Evolutionary conservation across 2,329 filamentous ascomycete genomes (phyloP), one percentile per base, ranked within the genome.

Genomic region (Dactylellina haptotyla): DNA sequence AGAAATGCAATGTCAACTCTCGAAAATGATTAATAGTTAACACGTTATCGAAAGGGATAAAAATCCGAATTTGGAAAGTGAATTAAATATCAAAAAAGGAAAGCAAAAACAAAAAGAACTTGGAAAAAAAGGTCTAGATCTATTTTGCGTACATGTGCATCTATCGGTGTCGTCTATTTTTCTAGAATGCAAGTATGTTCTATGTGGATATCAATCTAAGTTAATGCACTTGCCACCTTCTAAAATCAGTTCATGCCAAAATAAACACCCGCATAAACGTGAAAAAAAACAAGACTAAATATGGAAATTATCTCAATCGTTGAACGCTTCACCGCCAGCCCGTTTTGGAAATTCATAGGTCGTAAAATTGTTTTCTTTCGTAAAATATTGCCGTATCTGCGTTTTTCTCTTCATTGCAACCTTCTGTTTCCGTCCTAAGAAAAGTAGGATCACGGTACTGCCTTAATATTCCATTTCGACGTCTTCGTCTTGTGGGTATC

Each of bases 151-250:
- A 59, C 26, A 9, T 50, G 30, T 48, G 3, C 28, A 48, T 58
- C 66, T 48, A 64, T 58, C 37, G 32, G 43, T 65, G 41, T 26
- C 39, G 16, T 58, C 59, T 53, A 72, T 61, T 43, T 41, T 46
- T 65, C 59, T 54, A 51, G 39, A 71, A 71, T 64, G 58, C 59
- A 56, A 54, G 30, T 43, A 39, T 39, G 32, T 16, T 72, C 67
- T 72, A 72, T 72, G 18, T 72, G 67, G 67, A 72, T 72, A 72
- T 72, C 66, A 63, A 43, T 59, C 37, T 62, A 53, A 30, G 34
- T 32, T 23, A 57, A 46, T 51, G 59, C 50, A 57, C 30, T 32
- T 48, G 18, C 28, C 65, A 48, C 48, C 65, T 41, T 56, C 57
- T 30, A 57, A 39, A n/a, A 54, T 32, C 14, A 0, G 30, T 37